A percentile compares a stretch with the other conserved stretches of the same genome.
These are phyloP conservation scores for Dactylorhiza incarnata DNA, from an alignment of 106 monocot species.

Conservation along the genomic window DNA sequence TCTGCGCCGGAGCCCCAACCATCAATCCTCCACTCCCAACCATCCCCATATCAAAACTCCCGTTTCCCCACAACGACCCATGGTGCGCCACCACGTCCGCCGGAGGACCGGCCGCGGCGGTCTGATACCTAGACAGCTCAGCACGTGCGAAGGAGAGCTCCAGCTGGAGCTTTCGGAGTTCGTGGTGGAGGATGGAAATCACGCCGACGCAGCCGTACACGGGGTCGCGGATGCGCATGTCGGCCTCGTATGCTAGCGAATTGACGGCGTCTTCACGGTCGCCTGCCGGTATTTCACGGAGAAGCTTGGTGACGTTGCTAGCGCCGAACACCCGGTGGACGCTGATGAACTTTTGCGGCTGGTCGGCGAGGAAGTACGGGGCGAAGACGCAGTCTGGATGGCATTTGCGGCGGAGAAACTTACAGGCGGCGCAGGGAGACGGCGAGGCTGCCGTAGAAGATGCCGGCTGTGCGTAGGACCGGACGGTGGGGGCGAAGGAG, in stretches of 20 bases:
- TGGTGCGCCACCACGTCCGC: background rate
- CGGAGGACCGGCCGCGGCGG: background rate
- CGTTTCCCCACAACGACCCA: too few species aligned
- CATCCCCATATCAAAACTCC: too few species aligned
- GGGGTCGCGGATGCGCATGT: constrained; percentile 79
- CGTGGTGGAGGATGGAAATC: constrained; percentile 73
- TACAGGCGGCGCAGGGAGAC: constrained; percentile 83
- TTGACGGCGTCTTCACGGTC: constrained; percentile 85
- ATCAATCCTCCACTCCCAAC: too few species aligned
- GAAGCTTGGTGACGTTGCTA: constrained; percentile 76
- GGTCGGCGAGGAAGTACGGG: constrained; percentile 78
- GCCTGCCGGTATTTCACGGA: constrained; percentile 51
- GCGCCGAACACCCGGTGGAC: constrained; percentile 86
- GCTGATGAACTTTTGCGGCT: constrained; percentile 74
- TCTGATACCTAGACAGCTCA: constrained; percentile 55
- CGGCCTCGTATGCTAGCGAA: constrained; percentile 84
- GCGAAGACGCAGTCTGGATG: constrained; percentile 85
- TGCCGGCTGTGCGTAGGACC: background rate
- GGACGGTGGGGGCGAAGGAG: background rate
- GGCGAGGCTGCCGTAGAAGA: background rate
- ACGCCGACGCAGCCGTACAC: constrained; percentile 85
- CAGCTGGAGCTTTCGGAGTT: constrained; percentile 66
- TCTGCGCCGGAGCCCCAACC: too few species aligned
- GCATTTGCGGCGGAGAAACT: constrained; percentile 85
- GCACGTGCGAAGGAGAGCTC: constrained; percentile 49